Evolutionary conservation across 495 filamentous ascomycete genomes (phyloP), one percentile per base, ranked within the genome.

Genomic region (Daldinia loculata): DNA sequence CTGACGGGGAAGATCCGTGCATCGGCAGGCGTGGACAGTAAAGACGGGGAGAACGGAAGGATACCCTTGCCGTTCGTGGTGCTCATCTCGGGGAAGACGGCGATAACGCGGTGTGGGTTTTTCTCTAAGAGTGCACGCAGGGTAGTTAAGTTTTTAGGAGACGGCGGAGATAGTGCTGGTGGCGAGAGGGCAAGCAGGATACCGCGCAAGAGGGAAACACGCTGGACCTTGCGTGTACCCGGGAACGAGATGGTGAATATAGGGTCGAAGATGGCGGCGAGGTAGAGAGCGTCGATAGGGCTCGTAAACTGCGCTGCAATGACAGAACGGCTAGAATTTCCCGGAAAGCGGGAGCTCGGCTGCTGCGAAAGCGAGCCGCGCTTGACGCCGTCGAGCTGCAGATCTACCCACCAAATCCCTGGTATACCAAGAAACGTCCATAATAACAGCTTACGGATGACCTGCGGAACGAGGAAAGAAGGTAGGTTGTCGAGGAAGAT

Each of bases 351-450:
- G 2, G 81, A 85, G 38, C 85, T 79, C 61, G 91, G 84, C 76
- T 92, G 88, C 68, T 83, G 81, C 29, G 81, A 83, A 27, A 88
- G 78, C 8, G 83, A 83, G 84, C 95, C 95, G 83, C 93, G 93
- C 80, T 90, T 91, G 38, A 99, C 95, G 32, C 94, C 93, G 76
- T 98, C 95, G 45, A 99, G 90, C 74, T 98, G 94, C 0, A 99
- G 84, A 79, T 98, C 95, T 56, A 97, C 91, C 94, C 95, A 98
- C 95, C 95, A 98, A 39, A 98, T 90, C 19, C 94, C 94, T 0
- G 93, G 92, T 24, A 94, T 90, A 32, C 88, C 90, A 17, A 99
- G 85, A 48, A 98, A 87, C 52, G 88, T 84, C 95, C 96, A 98
- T 30, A 98, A 77, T 41, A 90, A 84, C 15, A 93, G 89, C 79